Base-by-base conservation (phyloP, 371 early-diverging fungal species). In the Mortierella sp. region DNA sequence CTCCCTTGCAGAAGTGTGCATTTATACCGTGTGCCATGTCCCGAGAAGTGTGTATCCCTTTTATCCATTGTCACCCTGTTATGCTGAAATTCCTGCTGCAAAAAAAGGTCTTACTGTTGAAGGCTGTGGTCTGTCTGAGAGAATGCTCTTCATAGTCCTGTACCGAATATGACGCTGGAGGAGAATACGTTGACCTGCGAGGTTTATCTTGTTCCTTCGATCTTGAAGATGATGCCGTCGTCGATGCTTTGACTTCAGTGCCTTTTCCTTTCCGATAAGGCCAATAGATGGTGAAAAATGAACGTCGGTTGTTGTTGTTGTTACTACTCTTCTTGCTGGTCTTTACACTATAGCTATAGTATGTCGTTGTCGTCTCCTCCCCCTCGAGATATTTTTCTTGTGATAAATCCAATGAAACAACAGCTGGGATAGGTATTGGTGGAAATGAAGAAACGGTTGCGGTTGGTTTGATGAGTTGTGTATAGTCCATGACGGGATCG, bases 401-500 rank as follows among this genome's bases (percentile, higher is more conserved):
- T 2, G 32, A 51, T 6, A 31, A 31, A 6, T 26, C 28, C 14
- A 48, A 48, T 2, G 31, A 32, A 9, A 51, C 24, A 17, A 23
- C 54, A 27, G 51, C 51, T 43, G 57, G 65, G 17, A 37, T 42
- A 8, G 61, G 56, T 21, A 47, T 41, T 17, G 64, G 63, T 11
- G 56, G 64, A 27, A 52, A 52, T 2, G 51, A 39, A 17, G 55
- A 34, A 6, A 39, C 23, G 17, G 61, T 65, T 15, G 67, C 50
- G 6, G 66, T 72, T 11, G 67, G 66, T 37, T 58, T 61, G 8
- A 48, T n/a, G 11, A 66, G 61, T 26, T 66, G 55, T 9, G 73
- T 58, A 30, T 46, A 64, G 39, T 72, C 65, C 15, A 72, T 57
- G 41, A 46, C 66, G 14, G 73, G 73, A 12, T 53, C 67, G 7